Conservation (phyloP, 495 filamentous ascomycete genomes). For the Penicillium cataractarum region DNA sequence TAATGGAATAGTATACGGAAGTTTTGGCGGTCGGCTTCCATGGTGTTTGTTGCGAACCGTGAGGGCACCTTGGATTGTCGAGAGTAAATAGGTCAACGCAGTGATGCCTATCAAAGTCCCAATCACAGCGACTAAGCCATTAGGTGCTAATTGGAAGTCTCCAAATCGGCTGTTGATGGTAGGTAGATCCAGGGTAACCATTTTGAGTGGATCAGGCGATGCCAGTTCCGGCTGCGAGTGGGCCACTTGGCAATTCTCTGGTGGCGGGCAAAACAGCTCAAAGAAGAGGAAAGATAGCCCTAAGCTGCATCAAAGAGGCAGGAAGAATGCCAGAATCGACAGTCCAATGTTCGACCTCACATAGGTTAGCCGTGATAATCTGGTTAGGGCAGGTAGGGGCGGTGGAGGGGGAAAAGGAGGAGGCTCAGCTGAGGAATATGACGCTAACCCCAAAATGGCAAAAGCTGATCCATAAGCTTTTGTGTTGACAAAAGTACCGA, state of each 20-base stretch:
- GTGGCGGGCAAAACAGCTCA: background rate
- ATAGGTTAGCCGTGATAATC: too few relatives aligned
- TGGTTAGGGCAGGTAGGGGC: too few relatives aligned
- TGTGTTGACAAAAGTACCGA: too few relatives aligned
- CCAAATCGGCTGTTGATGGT: background rate
- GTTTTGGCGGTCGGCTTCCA: constrained; percentile 10
- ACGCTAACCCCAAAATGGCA: too few relatives aligned
- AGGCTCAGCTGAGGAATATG: too few relatives aligned
- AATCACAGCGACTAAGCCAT: background rate
- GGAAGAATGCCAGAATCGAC: too few relatives aligned
- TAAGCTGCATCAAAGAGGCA: too few relatives aligned
- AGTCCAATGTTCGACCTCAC: too few relatives aligned
- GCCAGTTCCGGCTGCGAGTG: background rate
- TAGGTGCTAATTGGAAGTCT: background rate
- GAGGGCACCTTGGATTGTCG: constrained; percentile 1
- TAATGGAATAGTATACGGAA: constrained; percentile 5
- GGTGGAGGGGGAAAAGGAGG: too few relatives aligned
- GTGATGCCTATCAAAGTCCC: background rate
- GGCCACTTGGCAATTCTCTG: background rate
- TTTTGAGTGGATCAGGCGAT: background rate
- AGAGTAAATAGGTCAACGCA: background rate
- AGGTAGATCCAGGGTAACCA: background rate
- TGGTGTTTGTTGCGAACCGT: constrained; percentile 5
- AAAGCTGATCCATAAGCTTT: too few relatives aligned
- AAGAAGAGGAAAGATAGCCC: too few relatives aligned